phyloP scores from a whole-genome alignment of 805 yeast species.

The Candida morakotiae region DNA sequence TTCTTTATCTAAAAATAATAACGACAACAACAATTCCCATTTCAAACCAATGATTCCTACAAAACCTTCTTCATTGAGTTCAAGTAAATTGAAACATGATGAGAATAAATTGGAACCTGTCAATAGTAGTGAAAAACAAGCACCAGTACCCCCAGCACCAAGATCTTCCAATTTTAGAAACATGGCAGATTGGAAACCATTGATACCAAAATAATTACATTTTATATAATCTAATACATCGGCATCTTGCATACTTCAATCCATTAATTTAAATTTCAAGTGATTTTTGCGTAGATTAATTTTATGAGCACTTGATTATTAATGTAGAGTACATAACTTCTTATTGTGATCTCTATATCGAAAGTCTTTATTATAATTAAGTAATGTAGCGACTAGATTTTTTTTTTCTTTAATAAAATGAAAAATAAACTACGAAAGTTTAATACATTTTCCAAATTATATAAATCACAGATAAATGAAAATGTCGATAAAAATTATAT shows the following conservation, averaged over 20 bases:
- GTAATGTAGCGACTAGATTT: too few relatives aligned
- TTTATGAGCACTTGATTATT: too few relatives aligned
- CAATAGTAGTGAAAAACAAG: constrained; percentile 5
- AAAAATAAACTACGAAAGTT: constrained; percentile 3
- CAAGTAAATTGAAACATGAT: constrained; percentile 9
- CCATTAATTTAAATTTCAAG: too few relatives aligned
- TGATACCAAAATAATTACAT: constrained; percentile 42
- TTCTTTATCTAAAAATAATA: not conserved
- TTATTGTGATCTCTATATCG: too few relatives aligned
- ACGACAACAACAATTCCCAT: constrained; percentile 3
- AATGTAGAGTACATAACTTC: too few relatives aligned
- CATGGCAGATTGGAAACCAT: constrained; percentile 50
- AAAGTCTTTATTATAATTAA: too few relatives aligned
- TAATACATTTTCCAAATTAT: not conserved
- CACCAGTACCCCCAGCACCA: constrained; percentile 16
- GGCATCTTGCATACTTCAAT: too few relatives aligned
- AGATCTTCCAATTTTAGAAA: constrained; percentile 11
- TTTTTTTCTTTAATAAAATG: not conserved
- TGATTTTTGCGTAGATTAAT: too few relatives aligned
- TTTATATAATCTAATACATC: too few relatives aligned
- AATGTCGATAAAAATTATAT: too few relatives aligned
- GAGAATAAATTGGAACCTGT: constrained; percentile 2
- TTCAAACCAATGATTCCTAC: constrained; percentile 33
- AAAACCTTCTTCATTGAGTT: constrained; percentile 28
- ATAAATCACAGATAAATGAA: not conserved